Base-by-base conservation (phyloP, 139 green algal genomes). In the Spirogloea muscicola region DNA sequence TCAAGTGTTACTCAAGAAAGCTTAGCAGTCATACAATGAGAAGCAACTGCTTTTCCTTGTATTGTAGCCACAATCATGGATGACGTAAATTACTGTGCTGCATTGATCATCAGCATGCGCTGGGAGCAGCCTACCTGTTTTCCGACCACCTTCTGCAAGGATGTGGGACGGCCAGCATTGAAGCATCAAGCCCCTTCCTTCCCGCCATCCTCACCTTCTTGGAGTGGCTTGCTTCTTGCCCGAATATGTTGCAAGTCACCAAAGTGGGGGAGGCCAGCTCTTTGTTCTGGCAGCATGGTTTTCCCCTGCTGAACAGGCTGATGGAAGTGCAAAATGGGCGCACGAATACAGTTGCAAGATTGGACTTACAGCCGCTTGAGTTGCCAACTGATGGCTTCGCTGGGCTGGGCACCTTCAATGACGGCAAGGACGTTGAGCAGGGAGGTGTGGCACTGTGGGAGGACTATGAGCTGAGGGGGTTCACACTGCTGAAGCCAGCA, bases 381-480 rank as follows among this genome's bases (percentile, higher is more conserved):
- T n/a, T n/a, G n/a, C n/a, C n/a, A n/a, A n/a, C n/a, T n/a, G n/a
- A n/a, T n/a, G n/a, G n/a, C n/a, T n/a, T n/a, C n/a, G n/a, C n/a
- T n/a, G n/a, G n/a, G n/a, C n/a, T n/a, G n/a, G n/a, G n/a, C n/a
- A n/a, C n/a, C n/a, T n/a, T n/a, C n/a, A n/a, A n/a, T n/a, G n/a
- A n/a, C n/a, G n/a, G n/a, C n/a, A n/a, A n/a, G n/a, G n/a, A n/a
- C n/a, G n/a, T n/a, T n/a, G n/a, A n/a, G n/a, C n/a, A n/a, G n/a
- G n/a, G n/a, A n/a, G 43, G 21, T 16, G 31, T 7, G 25, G 59
- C 65, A 5, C 48, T 79, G 63, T 79, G 70, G 70, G 70, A 79
- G 63, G 70, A 79, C 29, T 52, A 49, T 18, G 70, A 79, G 38
- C 63, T 79, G 70, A 3, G 25, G 33, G 70, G 70, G 13, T 79